phyloP scores from a whole-genome alignment of 1,284 basidiomycete genomes.

The Phaffia rhodozyma region DNA sequence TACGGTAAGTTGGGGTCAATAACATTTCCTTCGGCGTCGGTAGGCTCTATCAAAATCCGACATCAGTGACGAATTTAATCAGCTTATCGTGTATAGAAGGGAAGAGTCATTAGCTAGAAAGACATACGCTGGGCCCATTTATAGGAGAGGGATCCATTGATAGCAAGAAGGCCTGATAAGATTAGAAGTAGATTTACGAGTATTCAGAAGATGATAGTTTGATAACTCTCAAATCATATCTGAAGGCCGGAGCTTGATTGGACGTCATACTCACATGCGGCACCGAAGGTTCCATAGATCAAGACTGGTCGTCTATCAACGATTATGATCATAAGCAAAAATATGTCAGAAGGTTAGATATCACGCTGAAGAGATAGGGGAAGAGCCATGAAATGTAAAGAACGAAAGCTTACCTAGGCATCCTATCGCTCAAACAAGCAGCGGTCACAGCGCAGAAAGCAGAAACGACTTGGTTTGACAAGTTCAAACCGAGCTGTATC shows the following conservation, averaged over 20 bases:
- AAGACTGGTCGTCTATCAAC: no score
- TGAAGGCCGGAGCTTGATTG: no score
- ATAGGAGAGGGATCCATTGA: conserved; percentile 27
- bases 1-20: conserved; percentile 20
- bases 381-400: neutral
- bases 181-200: no score
- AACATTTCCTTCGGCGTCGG: conserved; percentile 16
- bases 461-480: conserved; percentile 45
- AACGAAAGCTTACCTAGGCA: conserved; percentile 22
- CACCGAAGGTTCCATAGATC: no score
- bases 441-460: conserved; percentile 40
- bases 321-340: no score
- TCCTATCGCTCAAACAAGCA: conserved; percentile 25
- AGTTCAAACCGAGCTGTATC: conserved; percentile 43
- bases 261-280: neutral
- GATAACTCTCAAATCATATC: no score
- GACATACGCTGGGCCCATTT: conserved; percentile 22
- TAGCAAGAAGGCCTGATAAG: conserved; percentile 26
- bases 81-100: neutral
- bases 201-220: no score
- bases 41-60: conserved; percentile 8
- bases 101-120: neutral
- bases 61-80: no score
- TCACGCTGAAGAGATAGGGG: neutral
- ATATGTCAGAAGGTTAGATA: no score